Evolutionary conservation across 176 grass and related monocot genomes (phyloP), one percentile per base, ranked within the genome.

Genomic region (Paspalum notatum): DNA sequence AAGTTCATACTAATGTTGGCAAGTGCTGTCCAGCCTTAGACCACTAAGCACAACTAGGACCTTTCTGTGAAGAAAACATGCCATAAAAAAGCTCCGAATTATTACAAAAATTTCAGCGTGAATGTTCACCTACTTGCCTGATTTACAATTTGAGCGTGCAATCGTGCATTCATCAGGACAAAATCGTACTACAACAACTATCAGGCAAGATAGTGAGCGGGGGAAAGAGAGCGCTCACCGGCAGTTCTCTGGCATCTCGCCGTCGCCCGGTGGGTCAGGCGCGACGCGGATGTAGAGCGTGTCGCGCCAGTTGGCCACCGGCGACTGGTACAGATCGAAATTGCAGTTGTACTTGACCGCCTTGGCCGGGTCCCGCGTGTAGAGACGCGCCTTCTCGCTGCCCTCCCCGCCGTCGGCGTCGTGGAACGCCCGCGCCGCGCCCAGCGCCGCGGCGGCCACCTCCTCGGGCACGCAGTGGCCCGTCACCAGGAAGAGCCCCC

Each of bases 401-500:
- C 80, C 80, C 32, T 68, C 68, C 4, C 71, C 85, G 15, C 68
- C 58, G 38, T 68, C 17, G 0, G 57, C 52, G 66, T 84, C 90
- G 40, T 96, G 90, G 87, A 92, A 96, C 16, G 42, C 74, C 8
- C 85, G 12, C 24, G 45, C 71, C 8, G 64, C 82, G 67, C 22
- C 82, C 24, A 85, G 5, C 0, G 80, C 77, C 4, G 68, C 66
- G 45, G 57, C 72, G 56, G 76, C 66, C 51, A 25, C 46, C 11
- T 22, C 53, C 6, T 2, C 25, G 18, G 84, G 79, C 39, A 94
- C 84, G n/a, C 72, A 84, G 60, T 91, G 89, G 7, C 87, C 84
- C 2, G 77, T 76, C 81, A 95, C 78, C 62, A 90, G 68, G 79
- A 92, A 89, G 50, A 92, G 80, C 5, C 92, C 89, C 92, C 89